Evolutionary conservation across 768 basidiomycete species (phyloP).

Genomic region (Termitomyces sp.): DNA sequence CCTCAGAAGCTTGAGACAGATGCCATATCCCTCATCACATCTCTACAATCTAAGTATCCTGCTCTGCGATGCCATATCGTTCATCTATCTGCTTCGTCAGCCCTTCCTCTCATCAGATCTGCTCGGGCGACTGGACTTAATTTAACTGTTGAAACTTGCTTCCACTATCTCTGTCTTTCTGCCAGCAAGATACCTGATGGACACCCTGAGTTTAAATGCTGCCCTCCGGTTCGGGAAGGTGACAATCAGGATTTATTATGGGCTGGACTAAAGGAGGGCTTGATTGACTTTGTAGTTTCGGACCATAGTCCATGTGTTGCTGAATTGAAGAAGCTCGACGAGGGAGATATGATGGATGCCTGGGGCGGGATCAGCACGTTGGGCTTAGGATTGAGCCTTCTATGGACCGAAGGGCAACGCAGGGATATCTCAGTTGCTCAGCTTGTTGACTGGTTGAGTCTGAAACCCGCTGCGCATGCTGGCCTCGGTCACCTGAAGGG

Average conservation of each 20-base stretch:
- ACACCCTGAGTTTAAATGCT: slow-evolving; percentile 90
- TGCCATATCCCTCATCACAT: slow-evolving; percentile 75
- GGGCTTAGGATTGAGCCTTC: slow-evolving; percentile 80
- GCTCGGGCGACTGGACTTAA: slow-evolving; percentile 62
- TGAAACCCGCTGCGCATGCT: slow-evolving; percentile 73
- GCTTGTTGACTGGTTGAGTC: slow-evolving; percentile 73
- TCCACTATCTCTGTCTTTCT: slow-evolving; percentile 87
- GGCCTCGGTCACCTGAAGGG: slow-evolving; percentile 72
- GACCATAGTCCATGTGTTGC: slow-evolving; percentile 92
- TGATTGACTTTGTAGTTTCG: slow-evolving; percentile 91
- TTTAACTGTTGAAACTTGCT: slow-evolving; percentile 94
- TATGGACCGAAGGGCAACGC: slow-evolving; percentile 81
- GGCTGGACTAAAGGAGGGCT: slow-evolving; percentile 75
- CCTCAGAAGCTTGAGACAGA: slow-evolving; percentile 75
- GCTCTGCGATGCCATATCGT: slow-evolving; percentile 86
- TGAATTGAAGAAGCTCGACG: slow-evolving; percentile 72
- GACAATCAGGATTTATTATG: slow-evolving; percentile 74
- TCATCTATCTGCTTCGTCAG: slow-evolving; percentile 84
- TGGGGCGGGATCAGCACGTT: slow-evolving; percentile 96
- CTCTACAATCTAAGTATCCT: slow-evolving; percentile 58
- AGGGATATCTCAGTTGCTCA: slow-evolving; percentile 52
- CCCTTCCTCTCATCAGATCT: slow-evolving; percentile 69
- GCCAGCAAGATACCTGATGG: slow-evolving; percentile 71
- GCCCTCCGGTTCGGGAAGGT: slow-evolving; percentile 82
- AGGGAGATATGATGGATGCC: slow-evolving; percentile 80